Evolutionary conservation across 163 green algal species (phyloP).

Genomic region (Coccomyxa subellipsoidea): DNA sequence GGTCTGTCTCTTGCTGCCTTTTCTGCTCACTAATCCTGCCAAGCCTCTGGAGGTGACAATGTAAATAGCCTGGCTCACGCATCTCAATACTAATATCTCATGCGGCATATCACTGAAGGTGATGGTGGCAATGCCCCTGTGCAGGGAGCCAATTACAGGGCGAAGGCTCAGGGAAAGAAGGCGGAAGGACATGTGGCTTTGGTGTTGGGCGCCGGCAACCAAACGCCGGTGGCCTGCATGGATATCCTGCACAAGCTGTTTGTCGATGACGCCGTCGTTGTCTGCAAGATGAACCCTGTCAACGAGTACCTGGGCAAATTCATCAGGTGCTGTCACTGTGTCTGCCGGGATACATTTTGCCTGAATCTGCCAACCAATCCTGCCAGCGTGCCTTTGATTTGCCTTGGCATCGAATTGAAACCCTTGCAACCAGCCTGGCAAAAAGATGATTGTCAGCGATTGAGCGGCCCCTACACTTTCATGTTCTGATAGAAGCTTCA

Average conservation of each 20-base stretch:
- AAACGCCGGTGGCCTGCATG: conserved; percentile 57
- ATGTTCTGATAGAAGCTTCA: too few relatives aligned
- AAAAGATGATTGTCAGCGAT: too few relatives aligned
- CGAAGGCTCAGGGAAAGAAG: conserved; percentile 30
- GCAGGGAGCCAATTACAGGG: conserved; percentile 48
- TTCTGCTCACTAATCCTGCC: too few relatives aligned
- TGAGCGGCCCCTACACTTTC: too few relatives aligned
- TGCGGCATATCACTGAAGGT: too few relatives aligned
- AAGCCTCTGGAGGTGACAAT: too few relatives aligned
- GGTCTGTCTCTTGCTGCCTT: not conserved
- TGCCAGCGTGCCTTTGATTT: too few relatives aligned
- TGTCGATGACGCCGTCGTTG: conserved; percentile 56
- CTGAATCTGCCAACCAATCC: not conserved
- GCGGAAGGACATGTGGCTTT: conserved; percentile 40
- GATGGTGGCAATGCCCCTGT: too few relatives aligned
- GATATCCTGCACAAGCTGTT: conserved; percentile 89
- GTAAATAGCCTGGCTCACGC: too few relatives aligned
- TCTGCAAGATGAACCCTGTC: conserved; percentile 86
- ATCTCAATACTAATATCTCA: too few relatives aligned
- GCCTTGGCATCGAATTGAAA: too few relatives aligned
- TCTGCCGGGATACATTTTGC: not conserved
- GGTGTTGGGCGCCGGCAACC: conserved; percentile 74
- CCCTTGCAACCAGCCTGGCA: too few relatives aligned
- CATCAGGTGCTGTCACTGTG: conserved; percentile 23
- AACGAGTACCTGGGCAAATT: conserved; percentile 63